Percentiles rank a stretch among this genome's conserved stretches.
phyloP scores from a whole-genome alignment of 2,329 filamentous ascomycete species.

The Endoconidiophora polonica region DNA sequence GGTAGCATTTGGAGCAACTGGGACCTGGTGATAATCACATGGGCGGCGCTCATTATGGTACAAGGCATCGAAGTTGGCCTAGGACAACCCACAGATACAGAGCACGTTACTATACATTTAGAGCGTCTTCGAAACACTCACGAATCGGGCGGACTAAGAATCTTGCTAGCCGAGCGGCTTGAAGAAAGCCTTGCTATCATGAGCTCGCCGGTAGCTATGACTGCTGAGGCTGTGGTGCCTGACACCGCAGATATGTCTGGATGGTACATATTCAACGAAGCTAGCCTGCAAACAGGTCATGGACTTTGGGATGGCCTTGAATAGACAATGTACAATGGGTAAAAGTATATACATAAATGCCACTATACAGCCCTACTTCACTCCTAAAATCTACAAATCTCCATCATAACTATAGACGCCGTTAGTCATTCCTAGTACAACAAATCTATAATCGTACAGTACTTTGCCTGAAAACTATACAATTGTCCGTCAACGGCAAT shows the following conservation, averaged over 20 bases:
- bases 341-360: too few relatives aligned
- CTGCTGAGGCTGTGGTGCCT: conserved; percentile 11
- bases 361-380: too few relatives aligned
- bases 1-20: conserved; percentile 28
- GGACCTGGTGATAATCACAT: conserved; percentile 28
- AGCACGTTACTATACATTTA: conserved; percentile 19
- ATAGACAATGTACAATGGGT: too few relatives aligned
- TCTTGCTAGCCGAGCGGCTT: conserved; percentile 16
- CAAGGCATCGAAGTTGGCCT: conserved; percentile 25
- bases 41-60: conserved; percentile 27
- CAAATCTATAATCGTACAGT: too few relatives aligned
- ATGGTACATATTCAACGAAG: conserved; percentile 18
- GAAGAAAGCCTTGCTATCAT: conserved; percentile 18
- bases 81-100: conserved; percentile 20
- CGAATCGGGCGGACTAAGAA: conserved; percentile 17
- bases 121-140: conserved; percentile 18
- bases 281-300: conserved; percentile 16
- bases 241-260: conserved; percentile 14
- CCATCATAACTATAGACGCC: too few relatives aligned
- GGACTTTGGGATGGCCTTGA: conserved; percentile 12
- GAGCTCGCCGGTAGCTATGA: conserved; percentile 15
- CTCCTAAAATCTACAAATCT: too few relatives aligned
- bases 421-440: too few relatives aligned
- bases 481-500: not conserved
- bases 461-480: not conserved